These are phyloP conservation scores for Podosphaera aphanis DNA, from an alignment of 2,329 filamentous ascomycete species.

Conservation along the genomic window DNA sequence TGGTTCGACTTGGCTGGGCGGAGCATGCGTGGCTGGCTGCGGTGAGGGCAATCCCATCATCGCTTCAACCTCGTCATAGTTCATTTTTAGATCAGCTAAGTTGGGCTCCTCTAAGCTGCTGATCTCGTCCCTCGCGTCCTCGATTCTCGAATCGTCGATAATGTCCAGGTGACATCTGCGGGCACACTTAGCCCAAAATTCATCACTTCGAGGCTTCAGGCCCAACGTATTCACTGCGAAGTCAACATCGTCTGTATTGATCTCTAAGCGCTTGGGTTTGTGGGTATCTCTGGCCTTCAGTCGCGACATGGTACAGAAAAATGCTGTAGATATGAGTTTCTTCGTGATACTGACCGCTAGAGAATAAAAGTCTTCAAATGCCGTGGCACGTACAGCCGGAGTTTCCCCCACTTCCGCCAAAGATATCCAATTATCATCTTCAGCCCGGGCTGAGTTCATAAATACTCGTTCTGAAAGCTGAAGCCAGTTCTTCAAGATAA, in stretches of 20 bases:
- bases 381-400: slow-evolving; percentile 51
- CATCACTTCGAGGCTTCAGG: slow-evolving; percentile 21
- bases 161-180: slow-evolving; percentile 29
- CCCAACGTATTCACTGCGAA: slow-evolving; percentile 30
- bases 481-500: slow-evolving; percentile 37
- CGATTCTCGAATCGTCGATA: slow-evolving; percentile 15
- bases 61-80: slow-evolving; percentile 17
- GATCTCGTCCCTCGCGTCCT: slow-evolving; percentile 1
- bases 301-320: slow-evolving; percentile 49
- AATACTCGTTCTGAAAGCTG: slow-evolving; percentile 41
- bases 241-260: slow-evolving; percentile 19
- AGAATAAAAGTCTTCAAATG: slow-evolving; percentile 52
- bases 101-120: not conserved
- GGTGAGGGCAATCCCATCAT: slow-evolving; percentile 5
- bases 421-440: slow-evolving; percentile 43
- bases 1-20: not conserved
- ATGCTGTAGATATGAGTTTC: slow-evolving; percentile 41
- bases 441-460: slow-evolving; percentile 40
- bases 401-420: slow-evolving; percentile 27
- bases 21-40: not conserved
- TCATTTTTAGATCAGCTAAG: slow-evolving; percentile 7
- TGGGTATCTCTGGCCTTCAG: slow-evolving; percentile 24
- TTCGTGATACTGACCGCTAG: slow-evolving; percentile 44
- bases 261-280: slow-evolving; percentile 13
- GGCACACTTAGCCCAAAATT: slow-evolving; percentile 28